Evolutionary conservation across 148 eudicot genomes (phyloP), one percentile per base, ranked within the genome.

Genomic region (Nepenthes gracilis): DNA sequence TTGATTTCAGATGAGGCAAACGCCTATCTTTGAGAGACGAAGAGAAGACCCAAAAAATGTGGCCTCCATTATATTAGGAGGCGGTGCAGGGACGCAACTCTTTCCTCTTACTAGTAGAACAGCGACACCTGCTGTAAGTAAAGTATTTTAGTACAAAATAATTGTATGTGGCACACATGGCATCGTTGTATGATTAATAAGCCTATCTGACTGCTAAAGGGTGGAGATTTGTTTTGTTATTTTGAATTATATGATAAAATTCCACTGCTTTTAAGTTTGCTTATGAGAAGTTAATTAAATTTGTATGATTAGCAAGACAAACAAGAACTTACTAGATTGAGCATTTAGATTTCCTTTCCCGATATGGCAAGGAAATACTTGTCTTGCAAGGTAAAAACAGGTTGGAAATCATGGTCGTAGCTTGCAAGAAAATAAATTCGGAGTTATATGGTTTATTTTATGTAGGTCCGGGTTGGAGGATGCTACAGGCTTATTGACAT

Each of bases 391-490:
- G 45, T 40, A 4, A 8, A 8, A 40, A 8, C 45, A 4, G 23
- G 23, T 23, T 23, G 23, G 23, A 40, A 40, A 40, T 40, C 45
- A 40, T 40, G 4, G 45, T 8, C 45, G 4, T 40, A 3, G 45
- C 4, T 40, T 40, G 45, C 45, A 40, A 40, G 45, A 40, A 40
- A 40, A 40, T 8, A 8, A 40, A 40, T 40, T 40, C 45, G 8
- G 32, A 12, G 7, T 35, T 47, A 37, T 57, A 36, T 36, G 23
- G 47, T 50, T 47, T 35, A 52, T 15, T 64, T 75, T 55, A 15
- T 81, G 63, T 83, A 93, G 99, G 99, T 93, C 65, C 92, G 85
- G 33, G 80, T 93, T 74, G 99, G 99, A 67, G 99, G 99, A 52
- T 86, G 92, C 69, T 93, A 89, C 69, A 79, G 81, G 82, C 85